phyloP scores from a whole-genome alignment of 2,329 filamentous ascomycete species.

The Sarocladium brachiariae region DNA sequence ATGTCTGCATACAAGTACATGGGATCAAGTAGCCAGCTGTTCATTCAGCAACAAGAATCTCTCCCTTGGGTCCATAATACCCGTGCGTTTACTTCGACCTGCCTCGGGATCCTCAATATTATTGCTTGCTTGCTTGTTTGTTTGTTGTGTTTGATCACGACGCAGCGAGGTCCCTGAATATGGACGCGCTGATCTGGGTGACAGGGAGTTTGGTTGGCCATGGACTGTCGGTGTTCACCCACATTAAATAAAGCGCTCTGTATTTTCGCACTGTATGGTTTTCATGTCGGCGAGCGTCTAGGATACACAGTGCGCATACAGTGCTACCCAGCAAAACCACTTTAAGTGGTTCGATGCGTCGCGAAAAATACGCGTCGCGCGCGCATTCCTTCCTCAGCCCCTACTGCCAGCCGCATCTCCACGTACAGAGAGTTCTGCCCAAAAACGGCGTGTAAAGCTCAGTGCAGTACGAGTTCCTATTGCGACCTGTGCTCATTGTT shows the following conservation, averaged over 20 bases:
- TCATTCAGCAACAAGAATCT: too few relatives aligned
- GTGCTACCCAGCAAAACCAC: neutral
- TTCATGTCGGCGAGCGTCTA: neutral
- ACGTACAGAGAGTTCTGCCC: too few relatives aligned
- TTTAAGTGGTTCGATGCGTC: slow-evolving; percentile 1
- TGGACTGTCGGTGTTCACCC: too few relatives aligned
- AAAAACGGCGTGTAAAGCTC: neutral
- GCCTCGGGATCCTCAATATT: neutral
- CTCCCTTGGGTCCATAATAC: neutral
- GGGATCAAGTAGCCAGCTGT: too few relatives aligned
- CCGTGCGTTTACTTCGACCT: neutral
- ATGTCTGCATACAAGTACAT: too few relatives aligned
- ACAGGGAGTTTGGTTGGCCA: neutral
- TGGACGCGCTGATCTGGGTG: neutral
- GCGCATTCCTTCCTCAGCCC: neutral
- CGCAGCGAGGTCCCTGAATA: neutral
- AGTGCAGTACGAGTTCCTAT: too few relatives aligned
- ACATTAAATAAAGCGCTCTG: too few relatives aligned
- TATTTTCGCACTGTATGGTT: neutral
- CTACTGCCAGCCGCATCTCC: too few relatives aligned
- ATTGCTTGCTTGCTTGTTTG: slow-evolving; percentile 2
- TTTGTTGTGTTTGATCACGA: slow-evolving; percentile 8
- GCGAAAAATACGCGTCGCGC: neutral
- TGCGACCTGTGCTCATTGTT: too few relatives aligned
- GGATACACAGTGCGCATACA: neutral